These are phyloP conservation scores for Serendipita sp. DNA, from an alignment of 768 basidiomycete species.

Conservation along the genomic window DNA sequence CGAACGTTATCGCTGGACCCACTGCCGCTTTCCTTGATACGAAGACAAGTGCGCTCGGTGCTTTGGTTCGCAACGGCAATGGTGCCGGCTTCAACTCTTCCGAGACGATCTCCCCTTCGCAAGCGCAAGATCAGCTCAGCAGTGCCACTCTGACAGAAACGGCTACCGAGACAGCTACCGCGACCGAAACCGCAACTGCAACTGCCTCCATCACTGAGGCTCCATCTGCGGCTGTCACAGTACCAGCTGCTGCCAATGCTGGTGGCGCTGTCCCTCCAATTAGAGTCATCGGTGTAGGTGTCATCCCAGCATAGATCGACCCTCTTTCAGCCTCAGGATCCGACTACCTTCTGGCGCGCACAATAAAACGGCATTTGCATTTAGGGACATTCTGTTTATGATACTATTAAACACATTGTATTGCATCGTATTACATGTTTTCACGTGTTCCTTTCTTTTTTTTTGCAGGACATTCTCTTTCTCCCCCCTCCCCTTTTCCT, in stretches of 20 bases:
- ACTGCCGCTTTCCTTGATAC: constrained; percentile 35
- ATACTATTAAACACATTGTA: background rate
- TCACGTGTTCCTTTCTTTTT: background rate
- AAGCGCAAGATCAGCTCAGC: background rate
- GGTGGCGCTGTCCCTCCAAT: background rate
- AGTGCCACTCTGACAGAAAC: background rate
- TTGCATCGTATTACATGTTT: background rate
- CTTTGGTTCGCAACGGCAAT: background rate
- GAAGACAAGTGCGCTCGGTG: constrained; percentile 19
- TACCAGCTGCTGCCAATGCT: background rate
- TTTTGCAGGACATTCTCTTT: background rate
- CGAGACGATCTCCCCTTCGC: background rate
- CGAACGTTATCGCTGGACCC: constrained; percentile 52
- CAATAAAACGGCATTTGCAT: background rate
- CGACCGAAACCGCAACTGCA: background rate
- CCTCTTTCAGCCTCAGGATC: background rate
- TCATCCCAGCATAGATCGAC: background rate
- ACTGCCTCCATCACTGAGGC: background rate
- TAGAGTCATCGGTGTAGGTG: background rate
- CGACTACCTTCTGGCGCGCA: background rate
- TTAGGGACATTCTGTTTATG: background rate
- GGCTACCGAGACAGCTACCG: background rate
- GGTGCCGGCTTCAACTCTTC: background rate
- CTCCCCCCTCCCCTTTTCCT: background rate
- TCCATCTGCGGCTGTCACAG: background rate